Base-by-base conservation (phyloP, 805 yeast species). In the Debaryomyces tyrocola region DNA sequence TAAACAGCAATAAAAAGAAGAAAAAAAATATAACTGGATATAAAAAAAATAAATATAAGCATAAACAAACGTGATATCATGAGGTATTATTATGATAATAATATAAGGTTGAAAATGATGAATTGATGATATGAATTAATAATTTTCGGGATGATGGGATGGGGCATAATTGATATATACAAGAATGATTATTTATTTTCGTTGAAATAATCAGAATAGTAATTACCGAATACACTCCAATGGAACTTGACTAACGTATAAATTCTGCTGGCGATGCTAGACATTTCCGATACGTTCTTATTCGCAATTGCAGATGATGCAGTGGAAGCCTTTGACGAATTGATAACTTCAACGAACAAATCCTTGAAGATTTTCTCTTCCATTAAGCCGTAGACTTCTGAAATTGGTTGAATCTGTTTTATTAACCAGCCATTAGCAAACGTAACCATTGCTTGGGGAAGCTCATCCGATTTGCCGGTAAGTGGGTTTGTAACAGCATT, bases 401-500 rank as follows among this genome's bases (percentile, higher is more conserved):
- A 83, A 49, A 73, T 73, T 41, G 96, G 96, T 66, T 89, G 96
- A 10, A 91, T 85, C 66, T 90, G 96, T 60, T 85, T 87, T 41
- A 86, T 73, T 39, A 90, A 74, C 96, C 96, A 89, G 53, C 83
- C 80, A 62, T 81, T 80, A 37, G 86, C 80, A 62, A 89, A 85
- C 43, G 77, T 80, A 38, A 81, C 72, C 56, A 73, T 56, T 14
- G 63, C 52, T 47, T 77, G 77, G 0, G 76, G 64, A 37, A 67
- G 49, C 50, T 54, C 56, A 40, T 45, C 43, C 17, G 44, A 41
- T 42, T 52, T 57, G 6, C 47, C 55, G 4, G 58, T 47, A 31
- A 17, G 21, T 18, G 57, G 54, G 41, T 49, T 40, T 6, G 56
- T 51, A 15, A 55, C 52, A 15, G 67, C 66, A 37, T 67, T 69